These are phyloP conservation scores for Penicillium malachiteum DNA, from an alignment of 495 filamentous ascomycete species.

Conservation along the genomic window DNA sequence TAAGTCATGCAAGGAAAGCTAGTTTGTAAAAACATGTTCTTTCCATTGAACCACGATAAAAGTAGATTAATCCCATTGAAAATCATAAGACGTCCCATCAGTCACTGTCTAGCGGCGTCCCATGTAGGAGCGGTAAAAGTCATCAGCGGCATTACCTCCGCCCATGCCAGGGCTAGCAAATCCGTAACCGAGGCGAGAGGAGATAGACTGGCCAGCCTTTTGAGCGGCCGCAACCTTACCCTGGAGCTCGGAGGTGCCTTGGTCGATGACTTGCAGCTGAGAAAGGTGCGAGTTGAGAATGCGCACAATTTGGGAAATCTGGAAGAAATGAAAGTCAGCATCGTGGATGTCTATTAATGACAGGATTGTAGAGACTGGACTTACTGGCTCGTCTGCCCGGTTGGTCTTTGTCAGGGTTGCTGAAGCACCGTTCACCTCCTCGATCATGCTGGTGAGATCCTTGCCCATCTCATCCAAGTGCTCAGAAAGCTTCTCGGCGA, in stretches of 20 bases:
- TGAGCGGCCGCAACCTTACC: slow-evolving; percentile 76
- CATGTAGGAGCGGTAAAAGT: slow-evolving; percentile 79
- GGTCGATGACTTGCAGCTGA: slow-evolving; percentile 88
- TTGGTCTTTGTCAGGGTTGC: slow-evolving; percentile 79
- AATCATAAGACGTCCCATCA: slow-evolving; percentile 24
- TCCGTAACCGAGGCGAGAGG: slow-evolving; percentile 60
- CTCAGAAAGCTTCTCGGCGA: slow-evolving; percentile 87
- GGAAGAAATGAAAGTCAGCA: slow-evolving; percentile 5
- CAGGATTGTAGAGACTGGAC: slow-evolving; percentile 29
- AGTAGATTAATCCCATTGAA: slow-evolving; percentile 5
- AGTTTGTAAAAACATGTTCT: slow-evolving; percentile 5
- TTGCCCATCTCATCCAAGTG: slow-evolving; percentile 86
- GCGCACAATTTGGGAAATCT: slow-evolving; percentile 91
- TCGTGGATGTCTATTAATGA: background rate
- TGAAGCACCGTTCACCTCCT: slow-evolving; percentile 90
- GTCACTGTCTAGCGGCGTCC: slow-evolving; percentile 50
- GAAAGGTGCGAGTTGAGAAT: slow-evolving; percentile 90
- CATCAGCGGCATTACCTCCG: slow-evolving; percentile 66
- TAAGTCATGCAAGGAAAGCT: background rate
- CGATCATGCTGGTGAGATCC: slow-evolving; percentile 91
- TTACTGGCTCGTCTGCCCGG: slow-evolving; percentile 88
- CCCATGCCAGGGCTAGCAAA: slow-evolving; percentile 56
- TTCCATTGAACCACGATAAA: slow-evolving; percentile 11
- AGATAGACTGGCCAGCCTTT: slow-evolving; percentile 67
- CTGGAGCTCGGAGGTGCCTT: slow-evolving; percentile 74